phyloP scores from a whole-genome alignment of 2,329 filamentous ascomycete species.

The Xylaria sp. region DNA sequence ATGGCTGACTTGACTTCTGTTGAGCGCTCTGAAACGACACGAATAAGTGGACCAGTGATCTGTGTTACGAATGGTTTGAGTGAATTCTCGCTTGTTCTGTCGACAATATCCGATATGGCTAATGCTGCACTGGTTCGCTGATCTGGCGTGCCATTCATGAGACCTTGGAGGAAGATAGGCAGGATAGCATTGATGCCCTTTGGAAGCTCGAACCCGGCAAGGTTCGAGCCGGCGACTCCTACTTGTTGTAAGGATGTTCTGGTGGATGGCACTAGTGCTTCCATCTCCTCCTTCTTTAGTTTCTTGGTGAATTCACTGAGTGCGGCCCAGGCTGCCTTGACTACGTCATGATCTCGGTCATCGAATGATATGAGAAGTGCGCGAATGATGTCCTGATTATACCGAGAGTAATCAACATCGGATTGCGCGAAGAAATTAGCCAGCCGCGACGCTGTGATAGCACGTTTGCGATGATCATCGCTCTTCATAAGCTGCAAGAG shows the following conservation, averaged over 20 bases:
- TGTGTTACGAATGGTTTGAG: conserved; percentile 96
- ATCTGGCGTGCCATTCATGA: conserved; percentile 95
- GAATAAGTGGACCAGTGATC: conserved; percentile 96
- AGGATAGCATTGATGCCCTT: conserved; percentile 98
- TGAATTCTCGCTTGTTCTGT: conserved; percentile 86
- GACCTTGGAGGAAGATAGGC: conserved; percentile 95
- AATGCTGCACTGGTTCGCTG: conserved; percentile 92
- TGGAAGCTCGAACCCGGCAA: conserved; percentile 89
- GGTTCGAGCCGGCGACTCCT: conserved; percentile 83
- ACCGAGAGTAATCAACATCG: conserved; percentile 90
- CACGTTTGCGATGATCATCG: conserved; percentile 87
- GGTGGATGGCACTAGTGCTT: conserved; percentile 86
- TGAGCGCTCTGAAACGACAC: conserved; percentile 95
- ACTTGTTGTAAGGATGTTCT: conserved; percentile 87
- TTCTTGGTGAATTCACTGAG: conserved; percentile 88
- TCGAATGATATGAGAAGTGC: conserved; percentile 92
- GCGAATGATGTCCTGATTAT: conserved; percentile 94
- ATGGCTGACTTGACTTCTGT: conserved; percentile 97
- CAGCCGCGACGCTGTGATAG: conserved; percentile 80
- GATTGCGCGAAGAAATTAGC: conserved; percentile 85
- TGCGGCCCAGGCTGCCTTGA: conserved; percentile 89
- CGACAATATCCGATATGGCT: conserved; percentile 94
- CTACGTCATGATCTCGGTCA: conserved; percentile 82
- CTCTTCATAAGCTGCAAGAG: conserved; percentile 89
- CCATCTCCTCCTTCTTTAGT: conserved; percentile 98